phyloP scores from a whole-genome alignment of 2,329 filamentous ascomycete genomes.

The Sarocladiaceae sp. region DNA sequence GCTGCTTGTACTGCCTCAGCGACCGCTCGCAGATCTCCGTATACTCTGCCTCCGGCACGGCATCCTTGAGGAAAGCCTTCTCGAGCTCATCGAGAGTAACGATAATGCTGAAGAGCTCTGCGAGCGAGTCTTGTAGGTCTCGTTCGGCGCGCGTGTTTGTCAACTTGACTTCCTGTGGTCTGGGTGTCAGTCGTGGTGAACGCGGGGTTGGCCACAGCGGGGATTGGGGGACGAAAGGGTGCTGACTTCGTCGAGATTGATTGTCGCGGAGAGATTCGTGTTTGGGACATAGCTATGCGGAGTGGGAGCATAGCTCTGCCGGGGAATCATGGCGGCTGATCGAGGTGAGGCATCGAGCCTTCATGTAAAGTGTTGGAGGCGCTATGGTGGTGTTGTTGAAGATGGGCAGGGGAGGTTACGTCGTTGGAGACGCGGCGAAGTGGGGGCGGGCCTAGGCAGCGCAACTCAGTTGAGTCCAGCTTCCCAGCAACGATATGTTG shows the following conservation, averaged over 20 bases:
- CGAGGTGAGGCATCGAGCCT: constrained; percentile 21
- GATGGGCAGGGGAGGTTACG: too few species aligned
- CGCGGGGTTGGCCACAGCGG: constrained; percentile 14
- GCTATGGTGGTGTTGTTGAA: too few species aligned
- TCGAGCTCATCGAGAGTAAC: constrained; percentile 92
- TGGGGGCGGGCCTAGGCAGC: too few species aligned
- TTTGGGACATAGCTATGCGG: constrained; percentile 90
- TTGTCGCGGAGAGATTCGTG: constrained; percentile 73
- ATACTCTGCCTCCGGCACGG: constrained; percentile 84
- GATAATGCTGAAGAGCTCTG: constrained; percentile 96
- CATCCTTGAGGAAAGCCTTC: constrained; percentile 94
- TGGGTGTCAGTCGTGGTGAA: constrained; percentile 11
- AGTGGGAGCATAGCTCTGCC: constrained; percentile 78
- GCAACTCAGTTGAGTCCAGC: too few species aligned
- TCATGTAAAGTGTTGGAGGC: background rate
- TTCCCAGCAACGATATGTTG: too few species aligned
- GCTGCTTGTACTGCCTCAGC: constrained; percentile 94
- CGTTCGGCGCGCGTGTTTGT: constrained; percentile 80
- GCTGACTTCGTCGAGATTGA: constrained; percentile 83
- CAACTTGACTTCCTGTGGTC: constrained; percentile 78
- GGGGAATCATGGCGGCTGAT: constrained; percentile 41
- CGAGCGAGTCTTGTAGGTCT: constrained; percentile 90
- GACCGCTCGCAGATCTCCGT: constrained; percentile 93
- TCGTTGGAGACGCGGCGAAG: too few species aligned
- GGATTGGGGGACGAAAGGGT: constrained; percentile 10